Percentiles rank a stretch among this genome's conserved stretches.
phyloP scores from a whole-genome alignment of 2,329 filamentous ascomycete species.

The Blastomyces silverae region DNA sequence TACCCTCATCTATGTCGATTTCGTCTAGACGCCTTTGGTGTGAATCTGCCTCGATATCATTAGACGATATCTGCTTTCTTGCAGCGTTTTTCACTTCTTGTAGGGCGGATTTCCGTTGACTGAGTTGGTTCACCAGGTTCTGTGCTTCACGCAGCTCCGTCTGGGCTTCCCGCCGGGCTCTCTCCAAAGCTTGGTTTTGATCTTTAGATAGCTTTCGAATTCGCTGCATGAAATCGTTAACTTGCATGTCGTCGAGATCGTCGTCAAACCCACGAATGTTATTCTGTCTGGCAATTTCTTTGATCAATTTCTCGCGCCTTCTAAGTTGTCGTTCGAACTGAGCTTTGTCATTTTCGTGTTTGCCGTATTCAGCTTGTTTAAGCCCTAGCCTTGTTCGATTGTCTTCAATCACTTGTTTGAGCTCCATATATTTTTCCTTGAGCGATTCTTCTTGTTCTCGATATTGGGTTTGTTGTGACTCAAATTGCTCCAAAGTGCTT shows the following conservation, averaged over 20 bases:
- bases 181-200: conserved; percentile 71
- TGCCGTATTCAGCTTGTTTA: conserved; percentile 52
- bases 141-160: conserved; percentile 70
- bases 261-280: conserved; percentile 79
- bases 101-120: conserved; percentile 63
- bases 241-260: conserved; percentile 64
- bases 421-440: conserved; percentile 57
- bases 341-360: conserved; percentile 76
- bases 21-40: conserved; percentile 62
- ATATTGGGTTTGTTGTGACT: conserved; percentile 63
- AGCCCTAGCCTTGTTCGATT: conserved; percentile 38
- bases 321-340: conserved; percentile 75
- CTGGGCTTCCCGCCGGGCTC: conserved; percentile 63
- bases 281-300: conserved; percentile 67
- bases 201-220: conserved; percentile 69
- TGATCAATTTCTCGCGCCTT: conserved; percentile 65
- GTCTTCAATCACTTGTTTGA: conserved; percentile 49
- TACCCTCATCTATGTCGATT: conserved; percentile 81
- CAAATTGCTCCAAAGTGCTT: conserved; percentile 66
- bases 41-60: conserved; percentile 61
- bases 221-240: conserved; percentile 69
- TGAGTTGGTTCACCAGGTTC: conserved; percentile 62
- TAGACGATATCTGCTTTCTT: conserved; percentile 62
- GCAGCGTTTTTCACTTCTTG: conserved; percentile 68
- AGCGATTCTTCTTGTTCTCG: conserved; percentile 57